A percentile compares a stretch with the other conserved stretches of the same genome.
Evolutionary conservation across 257 asterid species (phyloP).

Genomic region (Cynanchum wilfordii): DNA sequence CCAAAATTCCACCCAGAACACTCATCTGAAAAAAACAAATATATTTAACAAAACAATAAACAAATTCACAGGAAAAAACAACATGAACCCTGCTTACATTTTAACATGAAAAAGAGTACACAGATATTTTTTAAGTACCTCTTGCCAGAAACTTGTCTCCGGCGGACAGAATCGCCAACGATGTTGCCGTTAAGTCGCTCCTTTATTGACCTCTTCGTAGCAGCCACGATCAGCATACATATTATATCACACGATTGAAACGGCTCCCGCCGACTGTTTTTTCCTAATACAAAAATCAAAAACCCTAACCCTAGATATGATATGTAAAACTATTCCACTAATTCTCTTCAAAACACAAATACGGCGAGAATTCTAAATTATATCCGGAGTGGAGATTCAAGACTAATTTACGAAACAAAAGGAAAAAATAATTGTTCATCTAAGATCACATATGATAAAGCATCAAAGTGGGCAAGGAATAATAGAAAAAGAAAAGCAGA

Average conservation of each 20-base stretch:
- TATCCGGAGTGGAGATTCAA: too few relatives aligned
- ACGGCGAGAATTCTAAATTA: neutral
- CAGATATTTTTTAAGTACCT: conserved; percentile 37
- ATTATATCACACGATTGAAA: conserved; percentile 10
- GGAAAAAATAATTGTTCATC: neutral
- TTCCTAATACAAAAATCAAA: conserved; percentile 2
- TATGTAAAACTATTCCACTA: neutral
- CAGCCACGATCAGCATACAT: conserved; percentile 87
- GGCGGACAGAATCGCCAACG: conserved; percentile 43
- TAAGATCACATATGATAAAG: neutral
- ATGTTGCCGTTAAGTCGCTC: conserved; percentile 65
- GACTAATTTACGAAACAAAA: too few relatives aligned
- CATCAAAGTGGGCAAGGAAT: neutral
- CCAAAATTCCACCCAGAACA: neutral
- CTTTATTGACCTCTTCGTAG: conserved; percentile 52
- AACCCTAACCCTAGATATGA: conserved; percentile 40
- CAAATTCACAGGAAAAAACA: neutral
- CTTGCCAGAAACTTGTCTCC: conserved; percentile 54
- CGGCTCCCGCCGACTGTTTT: conserved; percentile 12
- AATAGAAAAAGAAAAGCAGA: neutral
- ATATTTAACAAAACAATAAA: neutral
- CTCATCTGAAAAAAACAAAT: neutral
- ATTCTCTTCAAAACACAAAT: neutral
- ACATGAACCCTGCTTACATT: neutral
- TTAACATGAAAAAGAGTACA: neutral